phyloP scores from a whole-genome alignment of 1,284 basidiomycete genomes.

The Tylopilus sp. region DNA sequence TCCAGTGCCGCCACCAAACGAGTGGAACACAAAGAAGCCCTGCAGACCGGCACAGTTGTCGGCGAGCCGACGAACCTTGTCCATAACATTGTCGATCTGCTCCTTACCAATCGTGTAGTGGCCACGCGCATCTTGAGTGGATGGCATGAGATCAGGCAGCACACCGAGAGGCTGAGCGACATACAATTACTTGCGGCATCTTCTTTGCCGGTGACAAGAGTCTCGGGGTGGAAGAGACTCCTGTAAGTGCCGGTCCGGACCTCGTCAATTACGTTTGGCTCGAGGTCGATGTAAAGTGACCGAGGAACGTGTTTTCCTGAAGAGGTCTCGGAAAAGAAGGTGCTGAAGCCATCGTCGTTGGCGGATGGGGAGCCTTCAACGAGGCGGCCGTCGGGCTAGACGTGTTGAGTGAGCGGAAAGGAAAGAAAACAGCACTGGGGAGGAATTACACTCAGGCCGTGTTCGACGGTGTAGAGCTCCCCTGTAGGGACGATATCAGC shows the following conservation, averaged over 20 bases:
- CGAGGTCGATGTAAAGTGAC: slow-evolving; percentile 96
- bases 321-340: slow-evolving; percentile 92
- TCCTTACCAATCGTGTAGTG: slow-evolving; percentile 99
- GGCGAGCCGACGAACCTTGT: slow-evolving; percentile 93
- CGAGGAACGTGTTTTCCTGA: slow-evolving; percentile 98
- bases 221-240: slow-evolving; percentile 98
- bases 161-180: slow-evolving; percentile 28
- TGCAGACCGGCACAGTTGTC: slow-evolving; percentile 98
- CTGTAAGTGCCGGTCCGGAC: slow-evolving; percentile 95
- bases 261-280: slow-evolving; percentile 97
- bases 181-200: slow-evolving; percentile 99
- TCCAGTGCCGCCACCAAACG: slow-evolving; percentile 99
- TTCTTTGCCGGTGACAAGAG: slow-evolving; percentile 97
- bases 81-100: slow-evolving; percentile 89
- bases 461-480: slow-evolving; percentile 98
- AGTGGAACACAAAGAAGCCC: slow-evolving; percentile 99
- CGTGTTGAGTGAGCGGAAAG: slow-evolving; percentile 15
- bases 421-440: background rate
- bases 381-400: slow-evolving; percentile 80
- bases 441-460: slow-evolving; percentile 84
- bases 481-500: slow-evolving; percentile 49
- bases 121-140: slow-evolving; percentile 80
- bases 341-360: slow-evolving; percentile 93
- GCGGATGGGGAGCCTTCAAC: slow-evolving; percentile 68
- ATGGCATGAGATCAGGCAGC: background rate